Base-by-base conservation (phyloP, 441 rosid species). In the Arabidopsis lyrata region DNA sequence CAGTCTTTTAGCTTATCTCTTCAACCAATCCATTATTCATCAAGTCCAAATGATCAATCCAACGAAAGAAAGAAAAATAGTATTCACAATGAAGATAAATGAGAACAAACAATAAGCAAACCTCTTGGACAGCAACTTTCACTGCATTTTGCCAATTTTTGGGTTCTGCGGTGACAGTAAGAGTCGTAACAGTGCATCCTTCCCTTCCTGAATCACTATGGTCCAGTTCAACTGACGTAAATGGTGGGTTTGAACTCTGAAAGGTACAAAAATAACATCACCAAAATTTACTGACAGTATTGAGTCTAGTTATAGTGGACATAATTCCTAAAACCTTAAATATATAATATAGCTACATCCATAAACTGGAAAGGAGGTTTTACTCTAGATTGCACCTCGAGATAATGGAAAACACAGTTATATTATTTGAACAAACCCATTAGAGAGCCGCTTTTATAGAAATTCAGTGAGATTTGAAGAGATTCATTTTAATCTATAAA, bases 181-280 rank as follows among this genome's bases (percentile, higher is more conserved):
- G 98, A 70, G 99, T 96, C 47, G 99, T 96, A 63, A 96, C 99
- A 38, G 98, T 96, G 88, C 99, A 96, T 57, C 97, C 97, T 85
- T 96, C 98, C 84, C 99, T 90, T 78, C 99, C 99, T 13, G 99
- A 96, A 80, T 96, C 99, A 80, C 99, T 93, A 82, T 96, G 99
- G 83, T 96, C 99, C 86, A 96, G 82, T 84, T 96, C 99, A 77
- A 96, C 91, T 47, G 98, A 96, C 13, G 99, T 93, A 83, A 93
- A 96, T n/a, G 98, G 99, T 0, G 98, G 99, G 82, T 96, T 91
- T 59, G 99, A 96, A 87, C 97, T 96, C 99, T 92, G 93, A 76
- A 80, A 90, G 73, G 68, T 73, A 73, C 65, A 71, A 68, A 76
- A 44, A 49, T 47, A 61, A 39, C 29, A 68, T 47, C 57, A 73